phyloP scores from a whole-genome alignment of 139 green algal species.

The Haematococcus lacustris region DNA sequence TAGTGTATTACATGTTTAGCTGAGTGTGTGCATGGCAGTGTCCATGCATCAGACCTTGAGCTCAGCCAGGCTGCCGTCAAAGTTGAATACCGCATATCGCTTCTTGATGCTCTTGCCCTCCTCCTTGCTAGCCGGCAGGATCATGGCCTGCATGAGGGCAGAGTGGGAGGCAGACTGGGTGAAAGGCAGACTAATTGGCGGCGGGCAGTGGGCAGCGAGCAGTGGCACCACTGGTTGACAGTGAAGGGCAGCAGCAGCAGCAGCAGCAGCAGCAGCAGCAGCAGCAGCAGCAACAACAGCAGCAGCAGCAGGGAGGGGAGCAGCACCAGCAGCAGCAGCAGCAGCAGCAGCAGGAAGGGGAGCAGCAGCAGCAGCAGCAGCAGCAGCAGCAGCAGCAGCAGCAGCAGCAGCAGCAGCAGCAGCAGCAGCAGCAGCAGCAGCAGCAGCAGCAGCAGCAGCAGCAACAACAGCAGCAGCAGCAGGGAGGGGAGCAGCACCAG shows the following conservation, averaged over 20 bases:
- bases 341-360: too few relatives aligned
- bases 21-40: too few relatives aligned
- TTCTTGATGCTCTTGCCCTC: slow-evolving; percentile 99
- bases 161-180: too few relatives aligned
- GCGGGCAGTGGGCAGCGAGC: too few relatives aligned
- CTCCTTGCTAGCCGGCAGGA: slow-evolving; percentile 91
- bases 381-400: neutral
- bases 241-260: too few relatives aligned
- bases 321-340: neutral
- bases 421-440: too few relatives aligned
- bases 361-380: neutral
- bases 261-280: neutral
- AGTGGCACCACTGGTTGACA: too few relatives aligned
- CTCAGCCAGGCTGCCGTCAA: slow-evolving; percentile 86
- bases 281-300: neutral
- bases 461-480: too few relatives aligned
- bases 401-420: neutral
- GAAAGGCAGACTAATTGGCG: too few relatives aligned
- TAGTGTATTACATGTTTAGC: too few relatives aligned
- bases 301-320: neutral
- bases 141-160: slow-evolving; percentile 81
- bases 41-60: slow-evolving; percentile 82
- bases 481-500: too few relatives aligned
- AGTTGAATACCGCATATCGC: slow-evolving; percentile 92
- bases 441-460: too few relatives aligned